A percentile compares a stretch with the other conserved stretches of the same genome.
Conservation (phyloP, 768 basidiomycete genomes). For the Leccinum rimulosum region DNA sequence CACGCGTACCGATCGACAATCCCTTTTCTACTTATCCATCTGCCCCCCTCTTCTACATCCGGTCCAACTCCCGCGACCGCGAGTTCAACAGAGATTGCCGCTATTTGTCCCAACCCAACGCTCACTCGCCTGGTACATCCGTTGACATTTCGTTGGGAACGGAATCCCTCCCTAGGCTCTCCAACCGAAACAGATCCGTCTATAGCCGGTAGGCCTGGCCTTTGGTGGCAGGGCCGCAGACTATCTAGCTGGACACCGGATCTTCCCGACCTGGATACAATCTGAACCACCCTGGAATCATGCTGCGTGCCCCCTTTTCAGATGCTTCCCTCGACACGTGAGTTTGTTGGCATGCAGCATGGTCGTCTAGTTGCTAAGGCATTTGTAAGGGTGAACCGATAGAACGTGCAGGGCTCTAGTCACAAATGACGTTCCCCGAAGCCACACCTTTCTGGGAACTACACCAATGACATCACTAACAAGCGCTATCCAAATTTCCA, state of each 20-base stretch:
- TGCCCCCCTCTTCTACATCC: slow-evolving; percentile 46
- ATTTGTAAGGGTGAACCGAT: background rate
- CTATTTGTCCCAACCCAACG: slow-evolving; percentile 24
- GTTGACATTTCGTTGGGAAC: slow-evolving; percentile 25
- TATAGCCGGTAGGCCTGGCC: slow-evolving; percentile 33
- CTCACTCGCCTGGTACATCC: slow-evolving; percentile 20
- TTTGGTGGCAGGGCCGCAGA: slow-evolving; percentile 38
- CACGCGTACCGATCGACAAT: slow-evolving; percentile 72
- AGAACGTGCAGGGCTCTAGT: background rate
- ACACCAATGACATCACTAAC: no score
- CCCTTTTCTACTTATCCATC: slow-evolving; percentile 76
- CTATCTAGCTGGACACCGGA: slow-evolving; percentile 22
- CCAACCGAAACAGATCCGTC: background rate
- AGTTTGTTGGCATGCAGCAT: background rate
- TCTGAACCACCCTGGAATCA: background rate
- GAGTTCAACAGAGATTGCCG: background rate
- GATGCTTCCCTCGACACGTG: background rate
- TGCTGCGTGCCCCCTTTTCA: background rate
- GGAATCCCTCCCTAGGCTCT: background rate
- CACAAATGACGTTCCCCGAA: background rate
- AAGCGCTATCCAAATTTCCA: no score
- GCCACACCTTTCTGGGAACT: background rate
- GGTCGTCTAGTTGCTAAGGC: background rate
- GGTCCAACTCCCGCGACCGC: background rate
- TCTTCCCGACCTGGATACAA: background rate